phyloP scores from a whole-genome alignment of 768 basidiomycete species.

The Rhodotorula graminis region DNA sequence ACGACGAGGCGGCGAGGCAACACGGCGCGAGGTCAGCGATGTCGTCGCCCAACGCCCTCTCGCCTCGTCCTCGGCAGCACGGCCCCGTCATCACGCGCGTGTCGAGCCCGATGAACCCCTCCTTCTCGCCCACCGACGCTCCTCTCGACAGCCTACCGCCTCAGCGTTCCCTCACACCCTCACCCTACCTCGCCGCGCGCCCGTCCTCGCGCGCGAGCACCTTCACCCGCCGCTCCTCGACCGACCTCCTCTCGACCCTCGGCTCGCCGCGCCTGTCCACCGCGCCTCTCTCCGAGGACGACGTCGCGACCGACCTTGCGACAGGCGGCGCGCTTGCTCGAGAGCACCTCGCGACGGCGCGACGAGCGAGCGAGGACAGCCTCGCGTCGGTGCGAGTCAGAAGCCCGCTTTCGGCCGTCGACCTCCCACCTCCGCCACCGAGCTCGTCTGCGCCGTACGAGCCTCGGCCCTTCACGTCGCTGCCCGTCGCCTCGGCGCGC shows the following conservation, averaged over 20 bases:
- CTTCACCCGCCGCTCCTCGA: background rate
- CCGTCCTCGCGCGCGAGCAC: background rate
- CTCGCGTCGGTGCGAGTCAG: background rate
- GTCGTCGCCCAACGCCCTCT: background rate
- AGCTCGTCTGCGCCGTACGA: background rate
- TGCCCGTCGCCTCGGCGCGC: background rate
- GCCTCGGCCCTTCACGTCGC: no score
- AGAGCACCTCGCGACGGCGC: background rate
- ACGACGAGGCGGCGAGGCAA: no score
- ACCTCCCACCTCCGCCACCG: no score
- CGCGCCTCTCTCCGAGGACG: background rate
- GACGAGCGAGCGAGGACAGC: background rate
- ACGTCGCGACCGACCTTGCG: background rate
- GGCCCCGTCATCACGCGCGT: slow-evolving; percentile 13
- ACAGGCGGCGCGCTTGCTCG: background rate
- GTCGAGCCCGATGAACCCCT: background rate
- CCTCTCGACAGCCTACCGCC: background rate
- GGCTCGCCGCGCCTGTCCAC: no score
- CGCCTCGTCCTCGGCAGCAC: background rate
- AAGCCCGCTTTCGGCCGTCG: background rate
- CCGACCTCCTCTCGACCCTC: background rate
- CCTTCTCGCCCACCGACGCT: background rate
- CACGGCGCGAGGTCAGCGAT: background rate
- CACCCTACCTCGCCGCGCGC: no score
- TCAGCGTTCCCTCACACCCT: background rate